These are phyloP conservation scores for Monilinia laxa DNA, from an alignment of 2,329 filamentous ascomycete species.

Conservation along the genomic window DNA sequence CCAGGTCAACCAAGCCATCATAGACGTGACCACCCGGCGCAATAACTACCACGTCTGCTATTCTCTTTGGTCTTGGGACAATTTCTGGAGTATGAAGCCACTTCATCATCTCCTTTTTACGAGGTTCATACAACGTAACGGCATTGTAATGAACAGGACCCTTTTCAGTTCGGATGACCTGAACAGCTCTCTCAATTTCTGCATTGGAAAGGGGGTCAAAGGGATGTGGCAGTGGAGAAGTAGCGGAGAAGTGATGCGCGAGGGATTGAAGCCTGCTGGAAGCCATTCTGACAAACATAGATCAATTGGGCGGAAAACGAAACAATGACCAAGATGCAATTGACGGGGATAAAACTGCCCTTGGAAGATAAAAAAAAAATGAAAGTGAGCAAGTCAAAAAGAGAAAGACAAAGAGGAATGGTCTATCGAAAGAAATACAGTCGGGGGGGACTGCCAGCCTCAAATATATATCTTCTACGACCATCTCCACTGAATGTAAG, in stretches of 20 bases:
- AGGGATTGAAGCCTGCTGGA: conserved; percentile 61
- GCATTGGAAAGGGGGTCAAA: conserved; percentile 71
- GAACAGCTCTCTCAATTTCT: conserved; percentile 73
- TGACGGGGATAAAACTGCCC: background rate
- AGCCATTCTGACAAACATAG: conserved; percentile 17
- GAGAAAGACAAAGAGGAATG: conserved; percentile 6
- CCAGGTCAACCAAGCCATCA: conserved; percentile 77
- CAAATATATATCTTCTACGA: conserved; percentile 29
- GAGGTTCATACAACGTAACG: conserved; percentile 79
- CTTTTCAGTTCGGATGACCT: conserved; percentile 67
- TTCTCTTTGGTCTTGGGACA: conserved; percentile 62
- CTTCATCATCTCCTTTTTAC: conserved; percentile 77
- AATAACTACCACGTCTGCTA: conserved; percentile 83
- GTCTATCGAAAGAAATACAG: conserved; percentile 19
- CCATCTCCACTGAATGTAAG: conserved; percentile 17
- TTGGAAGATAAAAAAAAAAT: background rate
- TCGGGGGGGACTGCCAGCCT: conserved; percentile 17
- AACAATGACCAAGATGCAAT: background rate
- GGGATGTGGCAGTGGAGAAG: conserved; percentile 60
- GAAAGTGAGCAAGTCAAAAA: background rate
- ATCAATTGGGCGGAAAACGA: background rate
- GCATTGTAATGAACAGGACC: conserved; percentile 80
- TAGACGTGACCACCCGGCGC: conserved; percentile 75
- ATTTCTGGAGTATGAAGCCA: conserved; percentile 69
- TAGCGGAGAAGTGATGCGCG: conserved; percentile 59